Evolutionary conservation across 179 eudicot species (phyloP), one percentile per base, ranked within the genome.

Genomic region (Heliamphora pulchella): DNA sequence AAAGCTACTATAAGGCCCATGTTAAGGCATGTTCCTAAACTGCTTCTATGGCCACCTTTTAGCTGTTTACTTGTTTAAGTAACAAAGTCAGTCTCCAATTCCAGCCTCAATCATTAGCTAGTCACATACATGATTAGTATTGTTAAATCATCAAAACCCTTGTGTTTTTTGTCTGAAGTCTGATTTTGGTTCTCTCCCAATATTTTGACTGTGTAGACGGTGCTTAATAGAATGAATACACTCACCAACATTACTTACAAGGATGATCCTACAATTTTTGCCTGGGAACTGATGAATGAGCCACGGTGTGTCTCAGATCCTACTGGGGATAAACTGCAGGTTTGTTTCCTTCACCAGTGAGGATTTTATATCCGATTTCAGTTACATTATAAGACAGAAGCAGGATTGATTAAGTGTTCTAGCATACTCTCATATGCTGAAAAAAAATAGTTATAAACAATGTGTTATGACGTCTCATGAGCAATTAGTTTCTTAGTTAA

Each of bases 211-310:
- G 47, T 88, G 85, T 72, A 94, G 98, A 86, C 87, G 1, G 94
- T 94, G 80, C 87, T 94, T 10, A 88, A 90, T 86, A 84, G 98
- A 86, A 96, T 93, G 39, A 94, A 93, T 78, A 89, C 97, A 22
- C 2, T 91, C 39, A 91, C 89, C 79, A 91, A 93, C 87, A 81
- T 91, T 72, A 87, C 96, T 44, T 94, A 93, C 88, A 93, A 93
- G 87, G 97, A 93, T 75, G 98, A 94, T 86, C 97, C 98, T 0
- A 94, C 98, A 63, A 90, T 94, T 46, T 93, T 94, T 15, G 96
- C 91, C 41, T 94, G 98, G 98, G 98, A 94, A 81, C 87, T 94
- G 66, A 93, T 94, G 88, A 94, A 94, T 48, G 98, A 94, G 79
- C 91, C 98, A 15, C 87, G 97, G 3, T 93, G 98, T 82, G 46